phyloP scores from a whole-genome alignment of 208 protist genomes.

The Wallacemonas sp. region DNA sequence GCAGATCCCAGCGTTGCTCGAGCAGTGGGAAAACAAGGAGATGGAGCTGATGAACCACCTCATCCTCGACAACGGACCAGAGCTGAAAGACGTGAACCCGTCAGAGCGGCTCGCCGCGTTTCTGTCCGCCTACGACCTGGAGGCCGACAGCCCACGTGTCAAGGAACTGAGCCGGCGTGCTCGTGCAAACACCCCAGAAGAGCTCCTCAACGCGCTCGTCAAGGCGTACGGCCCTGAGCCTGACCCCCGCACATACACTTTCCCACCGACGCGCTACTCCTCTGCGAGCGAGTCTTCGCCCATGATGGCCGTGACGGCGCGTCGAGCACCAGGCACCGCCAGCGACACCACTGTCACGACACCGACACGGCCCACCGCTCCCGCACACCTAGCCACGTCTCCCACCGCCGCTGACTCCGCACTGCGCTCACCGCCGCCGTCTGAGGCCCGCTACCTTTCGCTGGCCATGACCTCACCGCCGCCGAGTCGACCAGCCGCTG shows the following conservation, averaged over 20 bases:
- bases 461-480: conserved; percentile 29
- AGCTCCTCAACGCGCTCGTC: conserved; percentile 46
- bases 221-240: conserved; percentile 62
- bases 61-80: conserved; percentile 74
- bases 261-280: conserved; percentile 50
- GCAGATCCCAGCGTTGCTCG: conserved; percentile 47
- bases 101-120: conserved; percentile 58
- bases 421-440: conserved; percentile 14
- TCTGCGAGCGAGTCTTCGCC: conserved; percentile 9
- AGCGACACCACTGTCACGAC: neutral
- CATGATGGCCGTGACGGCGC: no score
- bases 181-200: neutral
- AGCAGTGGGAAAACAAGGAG: conserved; percentile 69
- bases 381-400: neutral
- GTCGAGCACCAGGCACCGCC: no score
- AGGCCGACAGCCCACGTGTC: conserved; percentile 25
- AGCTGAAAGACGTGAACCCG: conserved; percentile 52
- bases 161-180: conserved; percentile 18
- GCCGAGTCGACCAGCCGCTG: neutral
- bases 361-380: neutral
- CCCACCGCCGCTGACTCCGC: no score
- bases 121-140: conserved; percentile 47
- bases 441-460: conserved; percentile 23
- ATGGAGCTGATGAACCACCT: conserved; percentile 81
- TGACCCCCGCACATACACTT: conserved; percentile 74